Conservation (phyloP, 805 yeast species). For the Cephaloascus fragrans region DNA sequence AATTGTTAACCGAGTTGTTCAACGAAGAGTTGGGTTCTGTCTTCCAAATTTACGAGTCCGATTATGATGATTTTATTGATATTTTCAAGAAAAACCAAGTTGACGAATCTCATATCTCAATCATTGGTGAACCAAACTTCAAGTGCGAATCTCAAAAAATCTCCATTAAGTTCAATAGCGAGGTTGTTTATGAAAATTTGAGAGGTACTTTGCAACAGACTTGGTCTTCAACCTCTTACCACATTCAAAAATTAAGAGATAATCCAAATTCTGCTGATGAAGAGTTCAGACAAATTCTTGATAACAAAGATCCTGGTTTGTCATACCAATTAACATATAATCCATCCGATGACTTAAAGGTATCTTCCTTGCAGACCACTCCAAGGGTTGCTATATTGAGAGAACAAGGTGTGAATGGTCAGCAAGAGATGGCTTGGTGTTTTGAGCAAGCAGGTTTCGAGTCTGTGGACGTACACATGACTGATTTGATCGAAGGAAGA, state of each 20-base stretch:
- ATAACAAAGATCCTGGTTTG: constrained; percentile 86
- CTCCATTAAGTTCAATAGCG: constrained; percentile 35
- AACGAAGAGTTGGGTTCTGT: constrained; percentile 95
- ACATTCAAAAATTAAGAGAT: constrained; percentile 86
- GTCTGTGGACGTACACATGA: constrained; percentile 93
- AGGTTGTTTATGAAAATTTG: constrained; percentile 35
- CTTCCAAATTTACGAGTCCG: constrained; percentile 64
- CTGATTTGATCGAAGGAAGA: constrained; percentile 71
- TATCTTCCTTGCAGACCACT: constrained; percentile 25
- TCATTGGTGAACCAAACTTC: constrained; percentile 65
- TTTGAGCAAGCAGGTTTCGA: constrained; percentile 93
- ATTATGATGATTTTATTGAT: constrained; percentile 42
- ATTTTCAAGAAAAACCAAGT: constrained; percentile 54
- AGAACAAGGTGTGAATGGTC: constrained; percentile 98
- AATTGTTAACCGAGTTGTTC: constrained; percentile 53
- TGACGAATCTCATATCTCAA: constrained; percentile 36
- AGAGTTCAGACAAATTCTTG: constrained; percentile 66
- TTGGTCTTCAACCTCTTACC: constrained; percentile 86
- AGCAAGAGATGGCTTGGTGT: constrained; percentile 97
- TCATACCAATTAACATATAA: constrained; percentile 68
- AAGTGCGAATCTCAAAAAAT: constrained; percentile 40
- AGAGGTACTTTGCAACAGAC: constrained; percentile 68
- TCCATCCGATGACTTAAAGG: constrained; percentile 38
- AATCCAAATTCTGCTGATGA: constrained; percentile 86
- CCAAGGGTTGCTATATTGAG: constrained; percentile 95